These are phyloP conservation scores for Solanum dulcamara DNA, from an alignment of 257 asterid genomes.

Conservation along the genomic window DNA sequence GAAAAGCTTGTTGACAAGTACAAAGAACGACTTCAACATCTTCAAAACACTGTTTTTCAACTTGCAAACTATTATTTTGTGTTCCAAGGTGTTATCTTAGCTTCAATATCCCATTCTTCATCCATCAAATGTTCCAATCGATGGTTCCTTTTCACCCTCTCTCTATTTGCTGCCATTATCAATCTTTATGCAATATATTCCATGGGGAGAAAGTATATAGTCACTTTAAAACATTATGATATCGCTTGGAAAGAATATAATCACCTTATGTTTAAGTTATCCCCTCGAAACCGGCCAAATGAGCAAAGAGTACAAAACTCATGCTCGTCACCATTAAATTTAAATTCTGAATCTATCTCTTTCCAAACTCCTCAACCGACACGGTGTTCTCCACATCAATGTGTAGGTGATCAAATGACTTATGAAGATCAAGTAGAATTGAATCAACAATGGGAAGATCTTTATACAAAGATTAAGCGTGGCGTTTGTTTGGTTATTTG, in stretches of 20 bases:
- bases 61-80: constrained; percentile 21
- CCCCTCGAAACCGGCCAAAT: neutral
- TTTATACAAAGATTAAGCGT: neutral
- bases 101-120: constrained; percentile 1
- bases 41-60: constrained; percentile 11
- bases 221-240: neutral
- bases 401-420: neutral
- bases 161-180: constrained; percentile 11
- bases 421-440: neutral
- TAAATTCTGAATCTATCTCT: neutral
- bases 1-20: neutral
- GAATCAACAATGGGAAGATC: neutral
- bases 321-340: neutral
- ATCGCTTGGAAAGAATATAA: constrained; percentile 4
- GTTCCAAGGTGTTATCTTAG: constrained; percentile 14
- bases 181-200: constrained; percentile 9
- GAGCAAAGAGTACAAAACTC: neutral
- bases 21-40: constrained; percentile 8
- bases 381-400: neutral
- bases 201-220: constrained; percentile 1
- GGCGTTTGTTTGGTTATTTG: neutral
- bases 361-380: neutral
- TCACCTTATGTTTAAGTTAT: neutral
- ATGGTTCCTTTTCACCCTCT: constrained; percentile 7
- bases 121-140: neutral